Evolutionary conservation across 1,284 basidiomycete species (phyloP).

Genomic region (Microbotryum scabiosae): DNA sequence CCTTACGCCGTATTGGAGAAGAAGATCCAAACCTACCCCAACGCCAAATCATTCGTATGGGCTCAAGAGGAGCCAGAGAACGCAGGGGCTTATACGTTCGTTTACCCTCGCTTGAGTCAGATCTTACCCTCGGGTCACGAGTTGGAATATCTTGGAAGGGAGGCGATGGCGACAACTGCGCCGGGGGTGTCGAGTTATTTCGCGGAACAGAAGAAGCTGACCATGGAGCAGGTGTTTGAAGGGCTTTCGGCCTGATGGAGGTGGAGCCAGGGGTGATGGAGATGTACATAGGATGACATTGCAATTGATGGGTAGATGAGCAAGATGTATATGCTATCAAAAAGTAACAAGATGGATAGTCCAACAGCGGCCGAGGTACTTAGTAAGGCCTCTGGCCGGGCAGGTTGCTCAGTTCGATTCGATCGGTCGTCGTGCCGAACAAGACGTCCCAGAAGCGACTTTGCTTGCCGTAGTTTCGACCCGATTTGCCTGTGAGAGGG

Average conservation of each 20-base stretch:
- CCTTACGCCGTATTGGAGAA: conserved; percentile 29
- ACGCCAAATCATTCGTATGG: conserved; percentile 45
- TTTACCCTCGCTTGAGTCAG: conserved; percentile 50
- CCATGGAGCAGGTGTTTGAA: conserved; percentile 49
- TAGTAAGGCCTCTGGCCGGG: too few species aligned
- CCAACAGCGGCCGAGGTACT: too few species aligned
- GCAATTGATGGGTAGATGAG: too few species aligned
- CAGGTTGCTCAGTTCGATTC: too few species aligned
- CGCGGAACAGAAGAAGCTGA: conserved; percentile 53
- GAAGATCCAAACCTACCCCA: conserved; percentile 37
- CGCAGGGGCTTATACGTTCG: conserved; percentile 68
- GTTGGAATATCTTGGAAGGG: conserved; percentile 56
- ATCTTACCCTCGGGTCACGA: conserved; percentile 45
- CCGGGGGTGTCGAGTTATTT: conserved; percentile 67
- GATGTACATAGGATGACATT: too few species aligned
- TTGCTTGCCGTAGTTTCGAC: too few species aligned
- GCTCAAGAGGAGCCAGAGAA: conserved; percentile 80
- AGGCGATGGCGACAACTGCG: conserved; percentile 62
- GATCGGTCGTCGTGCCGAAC: too few species aligned
- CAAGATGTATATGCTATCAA: too few species aligned
- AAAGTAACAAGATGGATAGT: too few species aligned
- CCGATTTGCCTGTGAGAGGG: too few species aligned
- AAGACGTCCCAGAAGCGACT: too few species aligned
- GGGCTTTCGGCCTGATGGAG: conserved; percentile 39
- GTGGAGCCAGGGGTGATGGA: too few species aligned